Evolutionary conservation across 345 rosid genomes (phyloP), one percentile per base, ranked within the genome.

Genomic region (Lepidium aucheri): DNA sequence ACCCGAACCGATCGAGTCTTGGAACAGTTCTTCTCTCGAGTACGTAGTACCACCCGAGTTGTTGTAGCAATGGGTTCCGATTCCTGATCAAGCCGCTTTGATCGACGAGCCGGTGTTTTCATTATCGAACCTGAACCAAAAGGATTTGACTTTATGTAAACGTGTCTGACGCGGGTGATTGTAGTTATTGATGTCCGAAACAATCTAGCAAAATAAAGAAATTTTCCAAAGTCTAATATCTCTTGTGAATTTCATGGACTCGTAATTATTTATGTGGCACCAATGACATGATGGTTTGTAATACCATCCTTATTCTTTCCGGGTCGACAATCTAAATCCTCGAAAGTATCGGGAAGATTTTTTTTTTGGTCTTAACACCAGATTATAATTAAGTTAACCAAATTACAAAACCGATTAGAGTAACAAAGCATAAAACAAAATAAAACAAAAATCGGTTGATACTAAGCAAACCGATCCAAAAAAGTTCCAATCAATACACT

Each of bases 31-130:
- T 52, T 36, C 61, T 40, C 47, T 51, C 72, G 67, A 17, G 66
- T 8, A 4, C 72, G 73, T 26, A 59, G 38, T 4, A 50, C 20
- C 20, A 44, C 51, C 30, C 42, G 58, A 26, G 18, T 9, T 60
- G 69, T 34, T 60, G 69, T 34, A 26, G 16, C 38, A 6, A n/a
- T 51, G 30, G 53, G 42, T 33, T 62, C 70, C 43, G 66, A 58
- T 52, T 65, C 67, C 60, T 60, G 65, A 44, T 67, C 63, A 36
- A 69, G 62, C 43, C 78, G 80, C 67, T 75, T 79, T 64, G 68
- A 74, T 65, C 59, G 77, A 26, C 49, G 82, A 63, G 65, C 36
- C 66, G 57, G 66, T 58, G 68, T 60, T 32, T 67, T 73, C 77
- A 73, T 67, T 41, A 14, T 6, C 51, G 7, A 45, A 63, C 28